A percentile compares a stretch with the other conserved stretches of the same genome.
phyloP scores from a whole-genome alignment of 75 land plant species.

The Chamaecyparis obtusa region DNA sequence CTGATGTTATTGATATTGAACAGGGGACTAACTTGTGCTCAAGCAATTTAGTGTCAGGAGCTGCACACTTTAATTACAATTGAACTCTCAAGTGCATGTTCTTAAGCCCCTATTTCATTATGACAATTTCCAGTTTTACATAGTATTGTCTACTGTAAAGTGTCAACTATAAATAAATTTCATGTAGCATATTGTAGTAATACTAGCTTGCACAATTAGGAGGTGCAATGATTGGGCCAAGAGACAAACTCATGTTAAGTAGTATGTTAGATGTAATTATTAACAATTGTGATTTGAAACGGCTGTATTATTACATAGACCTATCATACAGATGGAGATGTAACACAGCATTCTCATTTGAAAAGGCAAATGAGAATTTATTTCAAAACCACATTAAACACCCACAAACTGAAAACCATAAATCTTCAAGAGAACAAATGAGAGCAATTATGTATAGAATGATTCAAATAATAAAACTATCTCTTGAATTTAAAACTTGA shows the following conservation, averaged over 20 bases:
- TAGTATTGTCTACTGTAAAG: background rate
- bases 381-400: background rate
- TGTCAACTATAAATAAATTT: too few species aligned
- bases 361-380: background rate
- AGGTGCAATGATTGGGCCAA: too few species aligned
- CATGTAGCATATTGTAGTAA: background rate
- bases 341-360: background rate
- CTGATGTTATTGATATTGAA: too few species aligned
- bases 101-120: background rate
- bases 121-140: background rate
- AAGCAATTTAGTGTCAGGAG: background rate
- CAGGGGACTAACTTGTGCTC: background rate
- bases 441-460: background rate
- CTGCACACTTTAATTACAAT: background rate
- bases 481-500: background rate
- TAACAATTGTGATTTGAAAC: too few species aligned
- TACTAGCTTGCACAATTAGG: too few species aligned
- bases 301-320: too few species aligned
- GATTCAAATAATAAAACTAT: background rate
- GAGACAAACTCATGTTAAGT: too few species aligned
- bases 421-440: background rate
- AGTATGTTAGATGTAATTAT: too few species aligned
- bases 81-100: background rate
- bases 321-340: too few species aligned
- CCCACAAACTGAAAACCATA: background rate